phyloP scores from a whole-genome alignment of 768 basidiomycete species.

The Mycena vitilis region DNA sequence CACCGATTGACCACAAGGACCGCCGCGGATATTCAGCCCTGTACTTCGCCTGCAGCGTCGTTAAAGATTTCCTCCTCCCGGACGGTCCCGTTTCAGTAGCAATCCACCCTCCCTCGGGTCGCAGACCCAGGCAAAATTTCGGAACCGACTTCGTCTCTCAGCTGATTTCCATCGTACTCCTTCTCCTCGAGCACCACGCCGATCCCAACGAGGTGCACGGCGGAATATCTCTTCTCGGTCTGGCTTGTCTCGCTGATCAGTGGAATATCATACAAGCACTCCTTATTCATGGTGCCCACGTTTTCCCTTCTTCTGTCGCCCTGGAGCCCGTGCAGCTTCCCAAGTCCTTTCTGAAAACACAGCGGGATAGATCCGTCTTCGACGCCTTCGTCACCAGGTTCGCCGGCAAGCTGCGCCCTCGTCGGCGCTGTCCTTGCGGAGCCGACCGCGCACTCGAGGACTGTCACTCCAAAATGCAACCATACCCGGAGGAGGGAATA shows the following conservation, averaged over 20 bases:
- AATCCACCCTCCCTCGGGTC: neutral
- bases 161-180: neutral
- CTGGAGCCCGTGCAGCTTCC: neutral
- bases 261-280: constrained; percentile 20
- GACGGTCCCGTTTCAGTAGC: neutral
- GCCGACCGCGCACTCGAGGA: neutral
- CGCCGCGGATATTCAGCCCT: neutral
- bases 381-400: neutral
- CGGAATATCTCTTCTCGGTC: constrained; percentile 10
- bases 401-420: neutral
- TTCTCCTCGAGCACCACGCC: constrained; percentile 10
- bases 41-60: neutral
- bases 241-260: neutral
- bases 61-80: neutral
- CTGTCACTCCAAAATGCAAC: neutral
- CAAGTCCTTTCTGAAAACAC: neutral
- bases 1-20: constrained; percentile 1
- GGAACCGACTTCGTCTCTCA: neutral
- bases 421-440: constrained; percentile 8
- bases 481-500: neutral
- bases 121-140: neutral
- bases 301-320: constrained; percentile 1
- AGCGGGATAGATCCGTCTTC: neutral
- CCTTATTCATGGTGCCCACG: constrained; percentile 7
- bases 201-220: constrained; percentile 15